These are phyloP conservation scores for Biscogniauxia marginata DNA, from an alignment of 2,329 filamentous ascomycete species.

Conservation along the genomic window DNA sequence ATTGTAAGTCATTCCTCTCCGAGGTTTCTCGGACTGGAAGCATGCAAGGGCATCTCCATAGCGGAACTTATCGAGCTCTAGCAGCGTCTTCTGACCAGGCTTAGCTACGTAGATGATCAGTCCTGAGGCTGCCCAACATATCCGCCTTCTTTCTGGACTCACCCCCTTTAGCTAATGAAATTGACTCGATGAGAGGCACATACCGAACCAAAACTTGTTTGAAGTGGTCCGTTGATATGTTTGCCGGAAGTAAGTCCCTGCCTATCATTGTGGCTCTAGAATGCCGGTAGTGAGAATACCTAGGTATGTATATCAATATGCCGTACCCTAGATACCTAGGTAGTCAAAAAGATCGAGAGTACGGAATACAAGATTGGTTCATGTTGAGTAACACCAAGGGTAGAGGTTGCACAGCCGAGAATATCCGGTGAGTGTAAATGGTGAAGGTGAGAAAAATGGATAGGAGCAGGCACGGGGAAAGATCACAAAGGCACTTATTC, in stretches of 20 bases:
- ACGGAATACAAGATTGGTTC: too few species aligned
- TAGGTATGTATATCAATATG: too few species aligned
- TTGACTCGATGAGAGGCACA: conserved; percentile 37
- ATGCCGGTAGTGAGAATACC: too few species aligned
- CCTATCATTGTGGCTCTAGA: conserved; percentile 22
- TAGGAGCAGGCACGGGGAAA: too few species aligned
- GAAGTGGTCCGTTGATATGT: conserved; percentile 36
- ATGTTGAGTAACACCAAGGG: too few species aligned
- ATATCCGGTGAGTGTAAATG: neutral
- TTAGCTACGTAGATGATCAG: conserved; percentile 39
- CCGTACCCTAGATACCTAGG: too few species aligned
- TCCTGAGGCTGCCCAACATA: neutral
- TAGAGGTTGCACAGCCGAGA: too few species aligned
- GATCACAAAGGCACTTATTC: neutral
- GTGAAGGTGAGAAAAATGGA: neutral
- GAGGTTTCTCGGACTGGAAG: conserved; percentile 40
- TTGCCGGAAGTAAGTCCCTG: conserved; percentile 17
- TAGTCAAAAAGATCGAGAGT: too few species aligned
- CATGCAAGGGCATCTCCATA: conserved; percentile 50
- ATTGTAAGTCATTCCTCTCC: conserved; percentile 48
- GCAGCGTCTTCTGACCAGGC: conserved; percentile 49
- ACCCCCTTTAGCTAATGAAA: conserved; percentile 48
- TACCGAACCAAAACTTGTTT: conserved; percentile 38
- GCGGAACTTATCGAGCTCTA: conserved; percentile 59
- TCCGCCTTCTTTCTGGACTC: conserved; percentile 10